phyloP scores from a whole-genome alignment of 352 stramenopile species.

The Phytophthora pseudosyringae region DNA sequence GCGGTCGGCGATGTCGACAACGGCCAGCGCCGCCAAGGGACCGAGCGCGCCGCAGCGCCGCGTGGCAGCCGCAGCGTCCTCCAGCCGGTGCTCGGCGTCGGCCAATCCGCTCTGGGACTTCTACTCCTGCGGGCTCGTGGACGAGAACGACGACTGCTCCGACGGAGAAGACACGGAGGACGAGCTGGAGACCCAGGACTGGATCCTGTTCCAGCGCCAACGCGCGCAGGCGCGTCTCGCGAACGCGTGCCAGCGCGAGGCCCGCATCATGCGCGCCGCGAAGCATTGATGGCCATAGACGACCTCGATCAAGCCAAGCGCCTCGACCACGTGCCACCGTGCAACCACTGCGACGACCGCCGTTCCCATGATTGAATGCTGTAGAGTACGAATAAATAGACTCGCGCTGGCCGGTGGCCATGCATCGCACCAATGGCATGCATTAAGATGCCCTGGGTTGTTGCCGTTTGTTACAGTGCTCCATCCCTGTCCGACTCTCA shows the following conservation, averaged over 20 bases:
- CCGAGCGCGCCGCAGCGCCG: slow-evolving; percentile 25
- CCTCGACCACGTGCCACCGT: not conserved
- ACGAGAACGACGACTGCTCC: slow-evolving; percentile 48
- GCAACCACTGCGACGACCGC: not conserved
- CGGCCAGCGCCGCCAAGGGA: slow-evolving; percentile 26
- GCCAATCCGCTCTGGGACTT: slow-evolving; percentile 58
- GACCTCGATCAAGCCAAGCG: not conserved
- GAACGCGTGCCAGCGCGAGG: slow-evolving; percentile 49
- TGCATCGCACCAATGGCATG: slow-evolving; percentile 15
- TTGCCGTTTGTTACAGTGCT: not conserved
- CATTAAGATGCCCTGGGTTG: not conserved
- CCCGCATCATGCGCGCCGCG: slow-evolving; percentile 22
- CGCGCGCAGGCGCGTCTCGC: slow-evolving; percentile 52
- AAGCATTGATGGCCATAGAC: slow-evolving; percentile 26
- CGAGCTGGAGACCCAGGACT: slow-evolving; percentile 60
- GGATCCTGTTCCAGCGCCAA: slow-evolving; percentile 65
- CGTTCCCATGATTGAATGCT: slow-evolving; percentile 29
- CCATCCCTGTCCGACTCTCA: not conserved
- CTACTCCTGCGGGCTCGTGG: slow-evolving; percentile 62
- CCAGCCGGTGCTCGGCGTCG: slow-evolving; percentile 13
- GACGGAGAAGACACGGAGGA: slow-evolving; percentile 67
- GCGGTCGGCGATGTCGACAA: slow-evolving; percentile 38
- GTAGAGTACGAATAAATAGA: slow-evolving; percentile 44
- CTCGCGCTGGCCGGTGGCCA: slow-evolving; percentile 14
- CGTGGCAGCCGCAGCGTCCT: slow-evolving; percentile 6